Base-by-base conservation (phyloP, 2,329 filamentous ascomycete genomes). In the Claviceps capensis region DNA sequence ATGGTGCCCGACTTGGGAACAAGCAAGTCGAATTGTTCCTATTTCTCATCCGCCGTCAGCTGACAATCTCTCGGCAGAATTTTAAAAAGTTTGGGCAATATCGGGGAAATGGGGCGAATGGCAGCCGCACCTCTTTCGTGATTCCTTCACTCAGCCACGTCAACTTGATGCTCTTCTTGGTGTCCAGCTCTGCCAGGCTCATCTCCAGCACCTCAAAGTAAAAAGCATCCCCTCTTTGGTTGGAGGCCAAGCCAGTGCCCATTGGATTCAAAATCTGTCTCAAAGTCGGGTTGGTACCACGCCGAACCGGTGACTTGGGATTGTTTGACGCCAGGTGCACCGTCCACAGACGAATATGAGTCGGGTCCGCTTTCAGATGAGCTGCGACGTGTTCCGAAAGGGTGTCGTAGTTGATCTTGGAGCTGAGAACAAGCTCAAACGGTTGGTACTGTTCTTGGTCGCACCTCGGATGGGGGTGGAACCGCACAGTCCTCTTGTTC, bases 151-250 rank as follows among this genome's bases (percentile, higher is more conserved):
- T 86, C 46, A 98, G 73, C 81, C 86, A 91, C 1, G 76, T 86
- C 47, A 98, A 71, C 66, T 87, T 91, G 56, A 97, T 72, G 53
- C 74, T 81, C 72, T 94, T 96, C 73, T 95, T 93, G 52, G 87
- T 93, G 63, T 98, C 93, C 44, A 95, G 76, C 67, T 98, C 94
- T 23, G 87, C 86, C 47, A 98, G 71, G 61, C 88, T 95, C 74
- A 96, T 95, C 56, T 98, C 93, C 42, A 98, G 72, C 30, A 97
- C 81, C 66, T 98, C 93, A 63, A 90, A 98, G 66, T 84, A 97
- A 50, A 98, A 74, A 1, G 85, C 81, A 67, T 97, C 91, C 19
- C 77, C 70, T 51, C 83, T 78, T 62, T 89, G 86, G 36, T 77
- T 82, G 52, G 78, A 78, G 58, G 82, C 86, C 49, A 84, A 77